Conservation (phyloP, 352 stramenopile species). For the Phytophthora sansomeana region DNA sequence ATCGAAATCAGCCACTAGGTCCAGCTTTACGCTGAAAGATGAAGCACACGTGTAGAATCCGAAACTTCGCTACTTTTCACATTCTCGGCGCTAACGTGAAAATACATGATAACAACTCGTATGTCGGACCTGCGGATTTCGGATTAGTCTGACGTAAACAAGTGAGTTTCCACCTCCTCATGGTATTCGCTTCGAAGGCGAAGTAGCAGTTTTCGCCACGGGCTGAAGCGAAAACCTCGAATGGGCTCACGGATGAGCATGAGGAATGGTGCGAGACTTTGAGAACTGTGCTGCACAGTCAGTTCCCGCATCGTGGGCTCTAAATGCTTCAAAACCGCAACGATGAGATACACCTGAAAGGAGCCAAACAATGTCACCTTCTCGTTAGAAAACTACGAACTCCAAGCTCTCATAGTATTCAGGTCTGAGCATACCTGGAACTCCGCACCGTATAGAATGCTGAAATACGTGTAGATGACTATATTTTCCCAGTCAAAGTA, state of each 20-base stretch:
- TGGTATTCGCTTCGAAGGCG: constrained; percentile 62
- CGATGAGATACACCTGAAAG: constrained; percentile 60
- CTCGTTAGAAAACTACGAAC: not conserved
- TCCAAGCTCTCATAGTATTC: not conserved
- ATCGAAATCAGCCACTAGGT: not conserved
- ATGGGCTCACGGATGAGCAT: constrained; percentile 53
- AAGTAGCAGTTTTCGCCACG: constrained; percentile 51
- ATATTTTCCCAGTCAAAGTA: constrained; percentile 75
- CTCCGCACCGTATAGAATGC: constrained; percentile 60
- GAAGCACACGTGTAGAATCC: too few relatives aligned
- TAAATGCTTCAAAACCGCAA: constrained; percentile 59
- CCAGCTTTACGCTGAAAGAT: too few relatives aligned
- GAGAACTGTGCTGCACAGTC: constrained; percentile 29
- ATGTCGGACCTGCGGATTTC: not conserved
- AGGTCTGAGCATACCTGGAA: constrained; percentile 52
- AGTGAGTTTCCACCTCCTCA: constrained; percentile 35
- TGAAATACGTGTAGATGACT: constrained; percentile 59
- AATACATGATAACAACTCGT: not conserved
- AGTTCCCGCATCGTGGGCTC: constrained; percentile 48
- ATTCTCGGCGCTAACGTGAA: too few relatives aligned
- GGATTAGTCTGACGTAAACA: constrained; percentile 26
- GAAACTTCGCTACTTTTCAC: too few relatives aligned
- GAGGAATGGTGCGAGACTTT: constrained; percentile 44
- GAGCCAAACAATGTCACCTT: not conserved
- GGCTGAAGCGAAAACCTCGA: constrained; percentile 50